Evolutionary conservation across 176 grass and related monocot genomes (phyloP), one percentile per base, ranked within the genome.

Genomic region (Chrysopogon serrulatus): DNA sequence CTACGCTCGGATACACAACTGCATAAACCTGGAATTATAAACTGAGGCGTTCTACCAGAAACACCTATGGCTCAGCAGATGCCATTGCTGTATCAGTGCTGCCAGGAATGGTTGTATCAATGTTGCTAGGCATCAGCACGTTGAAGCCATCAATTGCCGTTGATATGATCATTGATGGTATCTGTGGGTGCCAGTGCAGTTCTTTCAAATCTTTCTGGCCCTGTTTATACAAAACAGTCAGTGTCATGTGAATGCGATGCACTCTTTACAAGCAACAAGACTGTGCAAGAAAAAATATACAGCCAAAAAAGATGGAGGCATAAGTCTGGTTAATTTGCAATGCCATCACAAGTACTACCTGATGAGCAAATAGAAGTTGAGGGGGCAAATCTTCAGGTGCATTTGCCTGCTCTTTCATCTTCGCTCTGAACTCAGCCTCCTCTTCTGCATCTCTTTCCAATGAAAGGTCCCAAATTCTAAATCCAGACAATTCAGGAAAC

Each of bases 121-220:
- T 95, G 86, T 98, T 98, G 60, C 84, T 86, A 41, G 95, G 95
- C 88, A 95, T 98, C 85, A 91, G 32, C 8, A 93, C 76, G 49
- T 98, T 95, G 76, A 93, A 98, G 49, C 92, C 88, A 63, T 95
- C 92, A 2, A 83, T 78, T 47, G 95, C 88, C 5, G 95, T 98
- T 32, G 91, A 98, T 71, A 93, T 27, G 48, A 98, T 88, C 92
- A 95, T 93, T n/a, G 88, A 80, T 32, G 95, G 95, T 81, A 98
- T 98, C 73, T 98, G 92, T 26, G 88, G 48, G 71, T 98, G 91
- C 89, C 92, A 98, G 56, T 98, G 95, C 87, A 98, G 19, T 86
- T 98, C 92, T 81, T 98, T 98, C 83, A 93, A 85, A 79, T 95
- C 95, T 81, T 88, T 95, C 69, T 98, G 95, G 49, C 95, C 95